phyloP scores from a whole-genome alignment of 2,329 filamentous ascomycete species.

The Trichoderma breve region DNA sequence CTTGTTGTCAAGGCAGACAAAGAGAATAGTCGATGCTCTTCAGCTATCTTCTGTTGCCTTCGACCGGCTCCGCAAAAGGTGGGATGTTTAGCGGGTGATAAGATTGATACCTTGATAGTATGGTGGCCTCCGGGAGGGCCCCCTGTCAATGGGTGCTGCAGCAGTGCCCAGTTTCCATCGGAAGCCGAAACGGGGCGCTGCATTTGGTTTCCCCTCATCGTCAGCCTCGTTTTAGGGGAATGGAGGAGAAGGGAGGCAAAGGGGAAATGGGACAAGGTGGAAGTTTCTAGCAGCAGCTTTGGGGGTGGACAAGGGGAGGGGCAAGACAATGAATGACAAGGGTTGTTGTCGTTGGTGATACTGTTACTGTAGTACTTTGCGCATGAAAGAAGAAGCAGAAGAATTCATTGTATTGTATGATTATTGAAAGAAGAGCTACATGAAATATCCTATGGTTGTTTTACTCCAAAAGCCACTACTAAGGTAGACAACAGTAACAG shows the following conservation, averaged over 20 bases:
- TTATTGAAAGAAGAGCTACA: not conserved
- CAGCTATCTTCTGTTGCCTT: conserved; percentile 3
- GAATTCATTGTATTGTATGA: not conserved
- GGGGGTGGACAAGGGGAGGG: not conserved
- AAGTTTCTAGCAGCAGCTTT: conserved; percentile 4
- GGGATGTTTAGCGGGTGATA: conserved; percentile 10
- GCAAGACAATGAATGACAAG: not conserved
- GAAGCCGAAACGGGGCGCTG: not conserved
- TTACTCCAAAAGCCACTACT: not conserved
- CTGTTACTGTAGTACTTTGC: no score
- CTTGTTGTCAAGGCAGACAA: not conserved
- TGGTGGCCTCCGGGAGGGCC: not conserved
- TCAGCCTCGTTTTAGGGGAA: conserved; percentile 9
- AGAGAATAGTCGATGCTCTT: not conserved
- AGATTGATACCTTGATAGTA: not conserved
- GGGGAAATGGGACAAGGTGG: not conserved
- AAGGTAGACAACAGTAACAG: not conserved
- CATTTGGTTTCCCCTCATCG: conserved; percentile 11
- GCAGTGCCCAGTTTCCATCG: conserved; percentile 11
- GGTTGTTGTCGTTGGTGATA: not conserved
- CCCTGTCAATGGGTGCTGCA: conserved; percentile 8
- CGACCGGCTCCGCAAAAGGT: not conserved
- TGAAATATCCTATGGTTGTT: not conserved
- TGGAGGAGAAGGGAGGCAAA: not conserved
- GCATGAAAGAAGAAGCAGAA: not conserved